Evolutionary conservation across 2,329 filamentous ascomycete genomes (phyloP), one percentile per base, ranked within the genome.

Genomic region (Penicillium sp.): DNA sequence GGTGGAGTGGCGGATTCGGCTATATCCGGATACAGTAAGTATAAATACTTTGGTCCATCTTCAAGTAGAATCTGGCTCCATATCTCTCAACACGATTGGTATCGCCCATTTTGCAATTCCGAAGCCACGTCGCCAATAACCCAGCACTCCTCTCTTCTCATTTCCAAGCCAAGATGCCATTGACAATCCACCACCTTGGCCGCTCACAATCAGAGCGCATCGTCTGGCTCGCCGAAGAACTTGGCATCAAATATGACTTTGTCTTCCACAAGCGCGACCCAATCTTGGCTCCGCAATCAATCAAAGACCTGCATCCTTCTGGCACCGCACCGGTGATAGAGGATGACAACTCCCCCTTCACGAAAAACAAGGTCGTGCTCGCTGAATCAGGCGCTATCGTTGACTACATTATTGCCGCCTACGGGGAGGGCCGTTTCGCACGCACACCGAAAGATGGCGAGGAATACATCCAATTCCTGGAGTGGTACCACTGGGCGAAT

Each of bases 141-240:
- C 23, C 40, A 43, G 0, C 23, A 43, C 4, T 4, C 36, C 53
- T 45, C 15, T 38, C 8, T 27, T 31, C 5, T 16, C 44, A 48
- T 6, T 16, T 9, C 11, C 33, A 49, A 27, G 19, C 25, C 45
- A 52, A 25, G 15, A 66, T 66, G 64, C 61, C 63, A 16, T 39
- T 67, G 19, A 65, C 58, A 25, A 57, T 67, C 15, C 65, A 65
- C 43, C 62, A 65, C 46, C 46, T 67, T 19, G 57, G 60, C 38
- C 53, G 57, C 27, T 65, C 63, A 27, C 65, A 67, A 50, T 67
- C 65, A 34, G 65, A 67, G 61, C 65, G 65, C 38, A 63, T 67
- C 9, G 55, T 67, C 44, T 67, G 65, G 63, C 63, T 67, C 33
- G 63, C 63, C 15, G 65, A 67, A 46, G 64, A 66, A 34, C 64